These are phyloP conservation scores for Infundibulicybe gibba DNA, from an alignment of 768 basidiomycete genomes.

Conservation along the genomic window DNA sequence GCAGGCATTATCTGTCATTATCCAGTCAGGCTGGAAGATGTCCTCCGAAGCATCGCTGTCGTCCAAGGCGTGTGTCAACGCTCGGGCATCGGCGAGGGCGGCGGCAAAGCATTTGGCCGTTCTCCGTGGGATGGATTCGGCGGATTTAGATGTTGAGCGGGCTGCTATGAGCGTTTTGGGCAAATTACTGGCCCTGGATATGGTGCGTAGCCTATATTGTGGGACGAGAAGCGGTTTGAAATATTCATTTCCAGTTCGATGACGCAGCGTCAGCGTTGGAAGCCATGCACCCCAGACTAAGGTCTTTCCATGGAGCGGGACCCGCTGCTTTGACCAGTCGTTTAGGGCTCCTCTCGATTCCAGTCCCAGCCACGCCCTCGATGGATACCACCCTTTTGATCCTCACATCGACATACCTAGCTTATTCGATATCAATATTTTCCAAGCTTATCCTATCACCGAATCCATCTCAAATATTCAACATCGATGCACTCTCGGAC, in stretches of 20 bases:
- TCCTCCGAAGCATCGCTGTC: slow-evolving; percentile 20
- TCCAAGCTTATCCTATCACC: slow-evolving; percentile 17
- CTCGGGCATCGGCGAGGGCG: slow-evolving; percentile 30
- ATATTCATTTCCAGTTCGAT: slow-evolving; percentile 41
- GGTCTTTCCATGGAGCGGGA: slow-evolving; percentile 22
- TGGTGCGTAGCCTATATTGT: slow-evolving; percentile 46
- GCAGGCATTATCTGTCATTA: slow-evolving; percentile 47
- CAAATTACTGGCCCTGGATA: slow-evolving; percentile 63
- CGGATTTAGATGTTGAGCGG: slow-evolving; percentile 65
- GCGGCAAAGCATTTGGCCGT: slow-evolving; percentile 40
- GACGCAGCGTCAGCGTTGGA: slow-evolving; percentile 40
- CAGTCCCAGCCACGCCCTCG: slow-evolving; percentile 27
- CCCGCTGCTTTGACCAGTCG: slow-evolving; percentile 2
- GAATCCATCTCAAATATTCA: background rate
- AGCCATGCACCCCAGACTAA: slow-evolving; percentile 43
- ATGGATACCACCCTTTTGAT: slow-evolving; percentile 36
- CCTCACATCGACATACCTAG: slow-evolving; percentile 57
- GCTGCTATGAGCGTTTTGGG: slow-evolving; percentile 66
- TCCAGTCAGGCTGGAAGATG: slow-evolving; percentile 62
- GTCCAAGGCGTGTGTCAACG: slow-evolving; percentile 23
- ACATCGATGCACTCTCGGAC: slow-evolving; percentile 20
- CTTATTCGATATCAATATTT: slow-evolving; percentile 47
- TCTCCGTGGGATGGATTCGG: slow-evolving; percentile 42
- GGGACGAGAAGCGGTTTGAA: background rate
- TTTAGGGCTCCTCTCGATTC: slow-evolving; percentile 38